phyloP scores from a whole-genome alignment of 352 stramenopile genomes.

The Phytophthora megakarya region DNA sequence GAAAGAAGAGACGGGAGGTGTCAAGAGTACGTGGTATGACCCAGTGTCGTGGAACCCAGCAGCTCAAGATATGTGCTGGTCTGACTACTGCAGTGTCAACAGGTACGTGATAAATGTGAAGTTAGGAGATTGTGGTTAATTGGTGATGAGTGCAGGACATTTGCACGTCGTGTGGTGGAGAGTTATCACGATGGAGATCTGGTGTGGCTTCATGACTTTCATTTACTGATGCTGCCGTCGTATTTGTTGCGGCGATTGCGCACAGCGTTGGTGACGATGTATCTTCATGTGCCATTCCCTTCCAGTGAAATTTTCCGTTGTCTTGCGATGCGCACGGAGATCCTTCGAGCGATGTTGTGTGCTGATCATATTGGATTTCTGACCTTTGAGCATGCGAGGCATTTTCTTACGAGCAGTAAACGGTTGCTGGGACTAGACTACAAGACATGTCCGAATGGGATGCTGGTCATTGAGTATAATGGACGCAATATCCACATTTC shows the following conservation, averaged over 20 bases:
- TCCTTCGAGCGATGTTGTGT: conserved; percentile 90
- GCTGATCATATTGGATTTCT: conserved; percentile 94
- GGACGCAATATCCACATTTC: conserved; percentile 96
- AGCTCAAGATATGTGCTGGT: conserved; percentile 78
- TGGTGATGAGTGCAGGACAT: conserved; percentile 31
- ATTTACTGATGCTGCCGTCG: conserved; percentile 97
- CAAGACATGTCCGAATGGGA: conserved; percentile 81
- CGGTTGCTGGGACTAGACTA: conserved; percentile 96
- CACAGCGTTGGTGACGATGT: conserved; percentile 95
- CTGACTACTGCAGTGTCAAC: conserved; percentile 84
- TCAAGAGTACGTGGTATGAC: conserved; percentile 53
- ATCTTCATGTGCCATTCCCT: conserved; percentile 98
- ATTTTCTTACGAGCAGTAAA: conserved; percentile 93
- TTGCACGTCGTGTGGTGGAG: conserved; percentile 62
- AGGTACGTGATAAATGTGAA: conserved; percentile 16
- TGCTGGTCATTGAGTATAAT: conserved; percentile 96
- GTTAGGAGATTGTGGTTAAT: too few relatives aligned
- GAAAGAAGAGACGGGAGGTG: conserved; percentile 9
- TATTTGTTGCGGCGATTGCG: conserved; percentile 93
- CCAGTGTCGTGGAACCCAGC: conserved; percentile 81
- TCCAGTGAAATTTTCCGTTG: conserved; percentile 98
- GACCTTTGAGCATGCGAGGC: conserved; percentile 93
- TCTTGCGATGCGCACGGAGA: conserved; percentile 88
- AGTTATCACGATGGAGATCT: conserved; percentile 84
- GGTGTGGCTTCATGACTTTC: conserved; percentile 98